Evolutionary conservation across 768 basidiomycete genomes (phyloP), one percentile per base, ranked within the genome.

Genomic region (Boletus huronensis): DNA sequence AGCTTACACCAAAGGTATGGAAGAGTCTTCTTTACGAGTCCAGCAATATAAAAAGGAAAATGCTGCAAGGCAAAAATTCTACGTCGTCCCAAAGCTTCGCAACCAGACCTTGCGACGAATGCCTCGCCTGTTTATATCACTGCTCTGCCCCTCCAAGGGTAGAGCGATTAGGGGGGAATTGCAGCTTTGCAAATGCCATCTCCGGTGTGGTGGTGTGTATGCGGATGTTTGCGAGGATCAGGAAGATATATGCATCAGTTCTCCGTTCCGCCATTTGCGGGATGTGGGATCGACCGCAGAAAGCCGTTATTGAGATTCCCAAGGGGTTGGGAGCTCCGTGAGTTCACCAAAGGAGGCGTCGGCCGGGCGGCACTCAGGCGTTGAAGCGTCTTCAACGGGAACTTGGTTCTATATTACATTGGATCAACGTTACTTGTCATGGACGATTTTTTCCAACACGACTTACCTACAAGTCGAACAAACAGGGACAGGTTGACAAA

Each of bases 381-480:
- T 69, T 89, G 87, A 9, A 96, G 80, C 3, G 91, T 91, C 67
- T 95, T 93, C 70, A 94, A 85, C 5, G 94, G 94, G 77, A 98
- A 98, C 69, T 94, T 94, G 25, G 94, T 95, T 61, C 92, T 95
- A 69, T 52, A 40, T 38, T 47, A 31, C 45, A 46, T 58, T 36
- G 55, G 42, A 36, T 50, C 36, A 32, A 43, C 32, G 25, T 32
- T 3, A 43, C 10, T 17, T 39, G 16, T 23, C 43, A 40, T 25
- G 45, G 21, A 42, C 38, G 31, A 35, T 16, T 16, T n/a, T 19
- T 25, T 25, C 40, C 56, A 58, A 35, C 54, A 44, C 50, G 41
- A 75, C 90, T 64, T 65, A 88, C 93, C 91, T 84, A 76, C 95
- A 97, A 17, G 95, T 96, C 5, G 90, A 89, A 65, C 94, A 97